Percentiles rank a stretch among this genome's conserved stretches.
Conservation (phyloP, 805 yeast species). For the Sugiyamaella valdiviana region DNA sequence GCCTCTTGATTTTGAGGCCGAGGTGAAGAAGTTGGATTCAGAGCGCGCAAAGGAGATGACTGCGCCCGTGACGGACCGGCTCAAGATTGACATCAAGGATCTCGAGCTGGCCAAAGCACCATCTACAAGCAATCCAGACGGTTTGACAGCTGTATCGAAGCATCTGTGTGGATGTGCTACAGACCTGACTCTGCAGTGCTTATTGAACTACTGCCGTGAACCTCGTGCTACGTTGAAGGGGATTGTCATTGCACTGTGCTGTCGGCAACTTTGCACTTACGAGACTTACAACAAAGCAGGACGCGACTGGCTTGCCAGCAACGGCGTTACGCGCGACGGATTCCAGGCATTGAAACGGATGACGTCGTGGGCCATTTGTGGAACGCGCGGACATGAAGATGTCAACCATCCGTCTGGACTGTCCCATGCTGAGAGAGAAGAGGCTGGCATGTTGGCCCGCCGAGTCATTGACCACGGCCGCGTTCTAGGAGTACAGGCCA, state of each 20-base stretch:
- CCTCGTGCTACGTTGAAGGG: conserved; percentile 36
- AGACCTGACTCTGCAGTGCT: conserved; percentile 68
- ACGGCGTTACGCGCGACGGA: conserved; percentile 25
- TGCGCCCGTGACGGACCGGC: conserved; percentile 37
- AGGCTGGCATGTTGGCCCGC: conserved; percentile 62
- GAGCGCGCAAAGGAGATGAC: conserved; percentile 6
- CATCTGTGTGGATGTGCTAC: conserved; percentile 95
- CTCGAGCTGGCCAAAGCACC: conserved; percentile 46
- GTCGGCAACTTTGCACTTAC: conserved; percentile 76
- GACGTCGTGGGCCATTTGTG: conserved; percentile 88
- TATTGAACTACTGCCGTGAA: conserved; percentile 35
- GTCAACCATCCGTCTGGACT: conserved; percentile 37
- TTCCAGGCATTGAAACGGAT: conserved; percentile 49
- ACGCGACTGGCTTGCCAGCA: conserved; percentile 32
- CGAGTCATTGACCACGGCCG: conserved; percentile 72
- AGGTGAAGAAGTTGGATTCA: no score
- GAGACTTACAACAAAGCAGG: conserved; percentile 48
- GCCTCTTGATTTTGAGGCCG: conserved; percentile 39
- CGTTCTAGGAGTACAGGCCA: conserved; percentile 38
- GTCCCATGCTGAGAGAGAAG: conserved; percentile 35
- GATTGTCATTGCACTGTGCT: conserved; percentile 82
- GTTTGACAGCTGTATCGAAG: conserved; percentile 60
- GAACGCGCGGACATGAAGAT: conserved; percentile 41
- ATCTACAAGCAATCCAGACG: not conserved
- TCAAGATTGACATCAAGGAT: conserved; percentile 77